phyloP scores from a whole-genome alignment of 768 basidiomycete species.

The Trichaptum fuscoviolaceum region DNA sequence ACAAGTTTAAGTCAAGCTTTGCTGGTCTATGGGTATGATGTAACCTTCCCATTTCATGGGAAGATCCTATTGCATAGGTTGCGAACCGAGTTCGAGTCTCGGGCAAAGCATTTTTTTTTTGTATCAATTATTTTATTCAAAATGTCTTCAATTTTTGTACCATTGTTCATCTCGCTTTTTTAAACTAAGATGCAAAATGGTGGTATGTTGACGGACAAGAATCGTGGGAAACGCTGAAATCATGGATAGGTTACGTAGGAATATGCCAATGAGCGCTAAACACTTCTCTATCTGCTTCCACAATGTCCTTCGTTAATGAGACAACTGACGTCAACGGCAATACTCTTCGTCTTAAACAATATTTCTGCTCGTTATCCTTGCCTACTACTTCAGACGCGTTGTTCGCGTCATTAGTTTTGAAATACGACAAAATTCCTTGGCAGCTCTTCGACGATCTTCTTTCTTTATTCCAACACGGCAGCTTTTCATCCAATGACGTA shows the following conservation, averaged over 20 bases:
- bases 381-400: not conserved
- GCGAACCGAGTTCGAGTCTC: not conserved
- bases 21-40: not conserved
- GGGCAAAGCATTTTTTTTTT: not conserved
- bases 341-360: not conserved
- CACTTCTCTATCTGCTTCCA: not conserved
- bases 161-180: no score
- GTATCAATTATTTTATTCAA: no score
- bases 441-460: not conserved
- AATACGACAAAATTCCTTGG: not conserved
- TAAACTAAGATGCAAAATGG: no score
- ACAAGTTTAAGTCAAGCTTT: not conserved
- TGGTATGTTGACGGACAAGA: no score
- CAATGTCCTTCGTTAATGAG: not conserved
- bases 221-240: no score
- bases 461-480: not conserved
- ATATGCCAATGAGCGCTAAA: no score
- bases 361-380: not conserved
- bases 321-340: not conserved
- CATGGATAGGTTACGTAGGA: no score
- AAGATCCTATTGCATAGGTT: not conserved
- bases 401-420: not conserved
- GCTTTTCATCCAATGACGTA: not conserved
- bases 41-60: not conserved
- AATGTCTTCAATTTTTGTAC: no score